Conservation (phyloP, 139 green algal genomes). For the Chlamydomonas applanata region DNA sequence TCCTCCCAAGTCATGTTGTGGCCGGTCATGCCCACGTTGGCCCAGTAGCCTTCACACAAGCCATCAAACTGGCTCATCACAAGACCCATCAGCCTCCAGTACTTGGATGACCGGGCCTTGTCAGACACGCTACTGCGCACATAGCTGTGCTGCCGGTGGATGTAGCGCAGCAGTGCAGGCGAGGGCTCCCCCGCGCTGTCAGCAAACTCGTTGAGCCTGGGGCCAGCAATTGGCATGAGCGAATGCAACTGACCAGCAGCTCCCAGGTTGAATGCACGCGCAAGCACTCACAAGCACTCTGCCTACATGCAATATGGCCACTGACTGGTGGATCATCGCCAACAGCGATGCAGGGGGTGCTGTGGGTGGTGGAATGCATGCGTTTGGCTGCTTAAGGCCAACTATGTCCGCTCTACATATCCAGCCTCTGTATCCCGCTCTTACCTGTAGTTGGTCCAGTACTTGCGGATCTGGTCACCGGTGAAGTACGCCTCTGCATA, state of each 20-base stretch:
- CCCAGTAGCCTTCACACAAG: slow-evolving; percentile 29
- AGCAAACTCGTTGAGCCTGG: slow-evolving; percentile 27
- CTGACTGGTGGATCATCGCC: too few relatives aligned
- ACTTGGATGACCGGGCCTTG: neutral
- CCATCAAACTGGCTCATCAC: slow-evolving; percentile 46
- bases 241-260: too few relatives aligned
- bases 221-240: too few relatives aligned
- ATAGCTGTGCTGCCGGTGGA: slow-evolving; percentile 22
- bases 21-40: neutral
- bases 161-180: slow-evolving; percentile 12
- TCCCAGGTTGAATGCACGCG: too few relatives aligned
- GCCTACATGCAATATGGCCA: too few relatives aligned
- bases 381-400: too few relatives aligned
- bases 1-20: slow-evolving; percentile 34
- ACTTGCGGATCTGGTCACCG: slow-evolving; percentile 15
- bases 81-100: slow-evolving; percentile 37
- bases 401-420: too few relatives aligned
- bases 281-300: too few relatives aligned
- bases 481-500: slow-evolving; percentile 34
- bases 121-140: neutral
- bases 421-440: too few relatives aligned
- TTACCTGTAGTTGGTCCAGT: slow-evolving; percentile 45
- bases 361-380: too few relatives aligned
- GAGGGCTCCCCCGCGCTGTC: slow-evolving; percentile 13
- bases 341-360: too few relatives aligned